Base-by-base conservation (phyloP, 2,329 filamentous ascomycete species). In the Penicillium occitanis region DNA sequence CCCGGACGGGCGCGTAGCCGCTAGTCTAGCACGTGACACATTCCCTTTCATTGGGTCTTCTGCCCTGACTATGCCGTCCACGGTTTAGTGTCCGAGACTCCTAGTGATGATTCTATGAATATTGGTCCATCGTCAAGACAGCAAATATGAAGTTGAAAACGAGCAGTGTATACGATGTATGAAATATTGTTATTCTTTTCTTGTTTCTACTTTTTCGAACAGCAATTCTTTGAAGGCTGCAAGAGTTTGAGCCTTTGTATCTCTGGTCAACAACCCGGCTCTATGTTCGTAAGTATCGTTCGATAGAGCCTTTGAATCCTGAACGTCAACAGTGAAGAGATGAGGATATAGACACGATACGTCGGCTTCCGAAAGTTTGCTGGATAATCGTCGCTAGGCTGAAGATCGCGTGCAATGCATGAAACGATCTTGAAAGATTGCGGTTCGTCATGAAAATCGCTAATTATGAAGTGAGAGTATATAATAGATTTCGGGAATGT, bases 1-100 rank as follows among this genome's bases (percentile, higher is more conserved):
- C 62, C 61, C 60, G 33, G 48, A 25, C 35, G 13, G 37, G 17
- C 61, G 61, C 50, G 61, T 57, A 33, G 51, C 25, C 62, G 51
- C 51, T 64, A 64, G 28, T 7, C 17, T 3, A 6, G 42, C 63
- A 65, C 63, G 63, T 65, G 63, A 60, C 3, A 30, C 1, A 11
- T 17, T 4, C n/a, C 13, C 19, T 42, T 25, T 53, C 33, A 57
- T 40, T 57, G 53, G 53, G 2, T 8, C n/a, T n/a, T 11, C n/a
- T 37, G 33, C 53, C 53, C n/a, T 40, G 53, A 57, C 17, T 57
- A 37, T 57, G 51, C 30, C 51, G 51, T 35, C 51, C 37, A 57
- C 51, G 25, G 51, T 37, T 37, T 57, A 22, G 30, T 11, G 13
- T 48, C 44, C 44, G 44, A 7, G 42, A 19, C 42, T 53, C 50